phyloP scores from a whole-genome alignment of 768 basidiomycete species.

The Sporobolomyces roseus region DNA sequence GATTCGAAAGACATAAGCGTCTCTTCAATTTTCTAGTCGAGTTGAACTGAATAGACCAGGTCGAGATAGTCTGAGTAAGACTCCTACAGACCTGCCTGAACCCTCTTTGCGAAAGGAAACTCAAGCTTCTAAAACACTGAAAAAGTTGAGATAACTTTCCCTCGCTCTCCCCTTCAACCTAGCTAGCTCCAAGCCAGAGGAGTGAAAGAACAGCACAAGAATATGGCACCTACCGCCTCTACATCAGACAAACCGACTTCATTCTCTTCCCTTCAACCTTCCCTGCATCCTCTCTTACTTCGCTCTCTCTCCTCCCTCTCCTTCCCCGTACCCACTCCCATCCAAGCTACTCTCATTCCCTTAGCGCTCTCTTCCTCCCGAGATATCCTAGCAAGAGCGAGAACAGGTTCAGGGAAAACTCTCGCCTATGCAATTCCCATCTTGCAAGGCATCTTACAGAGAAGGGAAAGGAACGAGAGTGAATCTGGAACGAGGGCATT shows the following conservation, averaged over 20 bases:
- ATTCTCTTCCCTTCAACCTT: conserved; percentile 23
- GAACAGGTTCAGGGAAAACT: conserved; percentile 96
- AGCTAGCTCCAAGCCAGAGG: not conserved
- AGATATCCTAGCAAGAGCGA: conserved; percentile 88
- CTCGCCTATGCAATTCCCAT: conserved; percentile 91
- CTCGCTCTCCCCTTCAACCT: too few relatives aligned
- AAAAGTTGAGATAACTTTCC: too few relatives aligned
- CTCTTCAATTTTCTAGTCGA: too few relatives aligned
- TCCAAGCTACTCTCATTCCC: conserved; percentile 88
- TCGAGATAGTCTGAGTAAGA: too few relatives aligned
- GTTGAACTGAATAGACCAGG: too few relatives aligned
- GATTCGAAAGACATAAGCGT: too few relatives aligned
- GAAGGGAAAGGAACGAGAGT: conserved; percentile 20
- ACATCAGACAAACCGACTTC: conserved; percentile 1
- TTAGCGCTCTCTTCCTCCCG: conserved; percentile 74
- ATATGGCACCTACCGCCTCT: not conserved
- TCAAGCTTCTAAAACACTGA: too few relatives aligned
- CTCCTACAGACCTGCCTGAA: too few relatives aligned
- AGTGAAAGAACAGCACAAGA: too few relatives aligned
- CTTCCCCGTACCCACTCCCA: conserved; percentile 84
- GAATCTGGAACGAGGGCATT: conserved; percentile 58
- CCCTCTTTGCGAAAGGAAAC: too few relatives aligned
- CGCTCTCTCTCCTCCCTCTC: conserved; percentile 83
- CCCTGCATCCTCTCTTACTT: conserved; percentile 54
- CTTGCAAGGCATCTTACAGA: conserved; percentile 73